Evolutionary conservation across 192 early-diverging fungal genomes (phyloP).

Genomic region (Gamsiella multidivaricata): DNA sequence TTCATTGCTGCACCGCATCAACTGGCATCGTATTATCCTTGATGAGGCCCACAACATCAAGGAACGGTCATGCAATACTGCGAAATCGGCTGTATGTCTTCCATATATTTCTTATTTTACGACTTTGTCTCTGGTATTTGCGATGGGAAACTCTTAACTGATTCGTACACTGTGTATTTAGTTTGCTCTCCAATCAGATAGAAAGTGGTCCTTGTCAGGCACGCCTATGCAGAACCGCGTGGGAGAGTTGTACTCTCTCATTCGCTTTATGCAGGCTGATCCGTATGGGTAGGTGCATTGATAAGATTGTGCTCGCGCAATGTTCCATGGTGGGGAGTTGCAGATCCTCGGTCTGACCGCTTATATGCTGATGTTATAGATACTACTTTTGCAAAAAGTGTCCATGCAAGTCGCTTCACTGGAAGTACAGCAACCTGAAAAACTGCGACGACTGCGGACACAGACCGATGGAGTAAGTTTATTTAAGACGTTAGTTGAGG

Average conservation of each 20-base stretch:
- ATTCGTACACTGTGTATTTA: neutral
- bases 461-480: conserved; percentile 69
- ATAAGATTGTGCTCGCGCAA: neutral
- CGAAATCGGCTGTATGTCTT: conserved; percentile 74
- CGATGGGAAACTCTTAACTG: too few relatives aligned
- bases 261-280: conserved; percentile 83
- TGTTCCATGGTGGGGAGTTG: neutral
- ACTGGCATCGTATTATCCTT: conserved; percentile 87
- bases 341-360: neutral
- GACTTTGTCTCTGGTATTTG: too few relatives aligned
- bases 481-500: too few relatives aligned
- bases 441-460: conserved; percentile 69
- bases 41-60: conserved; percentile 94
- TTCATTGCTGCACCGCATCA: conserved; percentile 76
- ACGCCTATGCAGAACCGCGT: conserved; percentile 95
- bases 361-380: conserved; percentile 28
- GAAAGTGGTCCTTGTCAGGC: conserved; percentile 88
- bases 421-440: conserved; percentile 68
- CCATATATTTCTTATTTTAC: neutral
- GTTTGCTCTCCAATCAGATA: conserved; percentile 76
- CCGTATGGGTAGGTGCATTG: conserved; percentile 46
- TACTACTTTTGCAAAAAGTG: conserved; percentile 91
- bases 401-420: conserved; percentile 71
- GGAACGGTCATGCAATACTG: conserved; percentile 85
- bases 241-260: conserved; percentile 92